Evolutionary conservation across 2,329 filamentous ascomycete species (phyloP), one percentile per base, ranked within the genome.

Genomic region (Cladosporium sp.): DNA sequence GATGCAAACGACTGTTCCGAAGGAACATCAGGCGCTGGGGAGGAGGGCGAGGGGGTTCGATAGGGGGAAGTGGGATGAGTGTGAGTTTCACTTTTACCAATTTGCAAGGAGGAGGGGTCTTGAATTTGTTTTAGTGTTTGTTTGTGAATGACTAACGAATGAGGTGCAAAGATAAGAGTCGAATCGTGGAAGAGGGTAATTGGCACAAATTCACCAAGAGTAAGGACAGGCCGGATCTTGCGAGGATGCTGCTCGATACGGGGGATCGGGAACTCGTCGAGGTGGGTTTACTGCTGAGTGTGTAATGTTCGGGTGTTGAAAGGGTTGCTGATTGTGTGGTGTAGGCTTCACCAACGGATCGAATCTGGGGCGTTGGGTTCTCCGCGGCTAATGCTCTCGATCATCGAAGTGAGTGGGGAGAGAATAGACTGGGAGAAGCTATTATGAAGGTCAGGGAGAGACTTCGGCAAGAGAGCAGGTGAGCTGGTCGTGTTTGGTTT

Each of bases 301-400:
- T n/a, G n/a, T n/a, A n/a, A n/a, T n/a, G n/a, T n/a, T n/a, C n/a
- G n/a, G n/a, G n/a, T n/a, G n/a, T n/a, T n/a, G n/a, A n/a, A n/a
- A n/a, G n/a, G n/a, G 34, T 27, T 9, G 4, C 22, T 27, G 22
- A 27, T 27, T 9, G 9, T 27, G 22, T 44, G 8, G 17, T 2
- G 55, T 20, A 74, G 63, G 69, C 70, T 3, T 68, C 64, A 22
- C 79, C 82, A 9, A 72, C 65, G 52, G 84, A 88, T 68, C 61
- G 72, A 4, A 77, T 86, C 48, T 88, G 84, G 85, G 84, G 84
- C 1, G 70, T 88, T 40, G 84, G 85, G 5, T 85, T 80, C 58
- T 68, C 60, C 2, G 77, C 74, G 7, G 69, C 67, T 15, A 68
- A 75, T 59, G 83, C 82, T 2, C 71, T 68, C 50, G 55, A 20